phyloP scores from a whole-genome alignment of 1,284 basidiomycete species.

The Ceratobasidium sp. region DNA sequence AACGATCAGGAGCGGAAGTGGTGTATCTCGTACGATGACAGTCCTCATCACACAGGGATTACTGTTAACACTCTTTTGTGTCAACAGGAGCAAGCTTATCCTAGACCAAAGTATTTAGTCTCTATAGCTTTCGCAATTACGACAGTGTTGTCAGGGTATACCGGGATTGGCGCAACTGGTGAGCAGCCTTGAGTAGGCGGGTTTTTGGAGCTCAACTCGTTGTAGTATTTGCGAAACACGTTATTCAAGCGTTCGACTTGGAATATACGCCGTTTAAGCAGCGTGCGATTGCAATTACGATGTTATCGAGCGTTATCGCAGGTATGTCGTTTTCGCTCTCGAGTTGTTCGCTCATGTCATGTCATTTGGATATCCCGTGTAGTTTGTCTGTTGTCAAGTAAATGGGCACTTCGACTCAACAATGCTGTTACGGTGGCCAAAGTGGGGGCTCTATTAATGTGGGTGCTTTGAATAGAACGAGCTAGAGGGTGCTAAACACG shows the following conservation, averaged over 20 bases:
- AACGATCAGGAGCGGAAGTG: constrained; percentile 59
- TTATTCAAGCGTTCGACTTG: constrained; percentile 47
- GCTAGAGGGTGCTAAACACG: neutral
- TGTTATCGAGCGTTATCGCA: constrained; percentile 48
- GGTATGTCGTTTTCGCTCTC: constrained; percentile 27
- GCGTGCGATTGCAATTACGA: constrained; percentile 47
- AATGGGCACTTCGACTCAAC: constrained; percentile 50
- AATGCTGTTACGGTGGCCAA: constrained; percentile 50
- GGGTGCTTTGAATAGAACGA: neutral
- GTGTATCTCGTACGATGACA: constrained; percentile 52
- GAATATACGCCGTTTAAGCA: constrained; percentile 47
- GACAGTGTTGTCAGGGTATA: constrained; percentile 55
- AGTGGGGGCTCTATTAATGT: constrained; percentile 49
- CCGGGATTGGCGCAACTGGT: constrained; percentile 23
- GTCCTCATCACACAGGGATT: neutral
- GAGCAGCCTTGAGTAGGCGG: neutral
- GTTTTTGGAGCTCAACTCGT: neutral
- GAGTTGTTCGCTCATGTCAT: neutral
- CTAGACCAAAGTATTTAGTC: constrained; percentile 51
- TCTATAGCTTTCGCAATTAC: constrained; percentile 58
- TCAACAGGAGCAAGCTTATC: constrained; percentile 56
- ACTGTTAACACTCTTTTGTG: no score
- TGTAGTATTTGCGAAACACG: constrained; percentile 50
- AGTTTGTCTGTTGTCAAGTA: constrained; percentile 49
- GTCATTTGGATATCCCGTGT: neutral